These are phyloP conservation scores for Clavispora asparagi DNA, from an alignment of 805 yeast species.

Conservation along the genomic window DNA sequence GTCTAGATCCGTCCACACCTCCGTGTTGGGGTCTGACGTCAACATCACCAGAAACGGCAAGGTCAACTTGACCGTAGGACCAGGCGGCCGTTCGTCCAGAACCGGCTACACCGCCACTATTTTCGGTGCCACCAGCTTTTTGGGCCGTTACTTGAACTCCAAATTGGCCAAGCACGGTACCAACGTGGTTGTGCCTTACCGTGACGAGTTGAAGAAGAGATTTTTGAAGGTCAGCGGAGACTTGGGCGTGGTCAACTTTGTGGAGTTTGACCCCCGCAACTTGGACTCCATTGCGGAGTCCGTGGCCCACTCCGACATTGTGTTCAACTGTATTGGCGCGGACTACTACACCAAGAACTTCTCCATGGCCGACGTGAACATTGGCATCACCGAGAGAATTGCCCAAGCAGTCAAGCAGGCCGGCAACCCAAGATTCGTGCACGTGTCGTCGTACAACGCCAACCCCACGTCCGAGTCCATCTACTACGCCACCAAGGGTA, in stretches of 20 bases:
- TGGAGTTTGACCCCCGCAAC: slow-evolving; percentile 80
- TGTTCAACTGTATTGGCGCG: slow-evolving; percentile 73
- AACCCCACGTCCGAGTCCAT: slow-evolving; percentile 59
- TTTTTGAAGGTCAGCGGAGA: slow-evolving; percentile 81
- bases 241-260: slow-evolving; percentile 78
- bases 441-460: slow-evolving; percentile 78
- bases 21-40: slow-evolving; percentile 50
- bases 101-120: slow-evolving; percentile 87
- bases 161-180: slow-evolving; percentile 83
- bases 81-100: slow-evolving; percentile 80
- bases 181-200: slow-evolving; percentile 66
- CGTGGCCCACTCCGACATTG: slow-evolving; percentile 77
- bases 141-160: slow-evolving; percentile 68
- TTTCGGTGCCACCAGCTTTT: slow-evolving; percentile 75
- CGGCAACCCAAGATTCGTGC: slow-evolving; percentile 69
- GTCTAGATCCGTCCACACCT: slow-evolving; percentile 33
- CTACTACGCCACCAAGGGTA: slow-evolving; percentile 75
- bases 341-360: slow-evolving; percentile 76
- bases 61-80: slow-evolving; percentile 63
- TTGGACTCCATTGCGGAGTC: slow-evolving; percentile 68
- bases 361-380: slow-evolving; percentile 76
- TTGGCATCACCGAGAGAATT: slow-evolving; percentile 73
- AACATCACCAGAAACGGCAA: slow-evolving; percentile 73
- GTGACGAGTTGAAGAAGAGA: slow-evolving; percentile 74
- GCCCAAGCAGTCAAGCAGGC: slow-evolving; percentile 66